Evolutionary conservation across 495 filamentous ascomycete species (phyloP), one percentile per base, ranked within the genome.

Genomic region (Physcia stellaris): DNA sequence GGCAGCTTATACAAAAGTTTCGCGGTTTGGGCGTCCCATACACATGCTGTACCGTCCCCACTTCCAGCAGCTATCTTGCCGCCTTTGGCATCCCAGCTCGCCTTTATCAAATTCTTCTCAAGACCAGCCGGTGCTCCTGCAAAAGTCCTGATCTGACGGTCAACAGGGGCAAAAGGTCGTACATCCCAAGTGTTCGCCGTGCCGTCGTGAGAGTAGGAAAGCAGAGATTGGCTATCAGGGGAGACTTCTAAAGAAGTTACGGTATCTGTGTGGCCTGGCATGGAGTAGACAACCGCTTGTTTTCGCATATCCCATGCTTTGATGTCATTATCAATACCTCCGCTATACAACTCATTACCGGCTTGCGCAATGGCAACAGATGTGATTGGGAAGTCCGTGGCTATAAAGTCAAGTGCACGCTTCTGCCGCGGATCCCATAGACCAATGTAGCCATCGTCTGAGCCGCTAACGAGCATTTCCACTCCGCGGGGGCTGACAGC

Each of bases 381-480:
- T 0, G 88, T 95, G 46, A 99, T 77, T 4, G 92, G 90, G 35
- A 93, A 90, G 35, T 92, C 82, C 1, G 87, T 94, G 53, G 88
- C 74, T 36, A 96, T 75, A 53, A 80, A 90, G 44, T 92, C 83
- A 27, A 83, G 68, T 1, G 84, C 86, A 30, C 81, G 71, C 55
- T 95, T 99, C 42, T 87, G 83, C 40, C 92, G 72, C 24, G 90
- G 86, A 54, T 99, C 90, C 92, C 92, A 99, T 20, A 95, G 84
- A 20, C 86, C 87, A 43, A 96, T 86, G 49, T 75, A 83, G 5
- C 88, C 87, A 58, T 99, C 90, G 52, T 99, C 87, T 50, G 80
- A 85, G 7, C 78, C 90, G 48, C 80, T 92, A 32, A 94, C 69
- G 23, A 96, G 60, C 35, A 96, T 51, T 53, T 96, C 88, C 50